Evolutionary conservation across 768 basidiomycete genomes (phyloP), one percentile per base, ranked within the genome.

Genomic region (Daedaleopsis sinensis): DNA sequence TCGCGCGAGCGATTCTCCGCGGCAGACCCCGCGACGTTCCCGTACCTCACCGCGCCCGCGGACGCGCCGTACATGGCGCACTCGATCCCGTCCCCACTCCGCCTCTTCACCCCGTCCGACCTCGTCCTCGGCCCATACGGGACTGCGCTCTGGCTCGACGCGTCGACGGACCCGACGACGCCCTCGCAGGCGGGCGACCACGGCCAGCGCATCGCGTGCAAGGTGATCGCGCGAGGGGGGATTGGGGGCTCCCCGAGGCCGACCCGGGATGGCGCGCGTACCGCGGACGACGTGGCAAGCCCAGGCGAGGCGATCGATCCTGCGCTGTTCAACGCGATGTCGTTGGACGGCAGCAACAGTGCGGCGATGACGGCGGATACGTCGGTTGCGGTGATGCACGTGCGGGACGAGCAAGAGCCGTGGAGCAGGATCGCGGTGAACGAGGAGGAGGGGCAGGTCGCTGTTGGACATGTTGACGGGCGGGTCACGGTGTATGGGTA

Each of bases 141-240:
- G 4, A 88, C 85, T 6, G 83, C 82, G 5, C 64, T 91, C 16
- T 91, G 87, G 84, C 73, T 88, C 37, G 89, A 91, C 65, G 84
- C 77, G 51, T 83, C 88, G 52, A 82, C 83, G 0, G 84, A 85
- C 59, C 74, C 39, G 79, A 32, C 48, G 27, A 55, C 47, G 46
- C 63, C 61, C 13, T 58, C 57, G 15, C 71, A 70, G 62, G 71
- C 68, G 10, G 69, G 66, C 24, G 71, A 83, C 52, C 75, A 70
- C 9, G 86, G 87, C 0, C 89, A 91, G 69, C 78, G 88, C 50
- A 68, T 90, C 21, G 88, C 85, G 0, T 84, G 83, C n/a, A 55
- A 47, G 43, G 50, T 76, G 24, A 70, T 80, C 37, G 55, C 47
- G 21, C 55, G 32, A 4, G 39, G 39, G 3, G 39, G 39, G 18